A percentile compares a stretch with the other conserved stretches of the same genome.
phyloP scores from a whole-genome alignment of 2,329 filamentous ascomycete genomes.

The Elsinoe arachidis region DNA sequence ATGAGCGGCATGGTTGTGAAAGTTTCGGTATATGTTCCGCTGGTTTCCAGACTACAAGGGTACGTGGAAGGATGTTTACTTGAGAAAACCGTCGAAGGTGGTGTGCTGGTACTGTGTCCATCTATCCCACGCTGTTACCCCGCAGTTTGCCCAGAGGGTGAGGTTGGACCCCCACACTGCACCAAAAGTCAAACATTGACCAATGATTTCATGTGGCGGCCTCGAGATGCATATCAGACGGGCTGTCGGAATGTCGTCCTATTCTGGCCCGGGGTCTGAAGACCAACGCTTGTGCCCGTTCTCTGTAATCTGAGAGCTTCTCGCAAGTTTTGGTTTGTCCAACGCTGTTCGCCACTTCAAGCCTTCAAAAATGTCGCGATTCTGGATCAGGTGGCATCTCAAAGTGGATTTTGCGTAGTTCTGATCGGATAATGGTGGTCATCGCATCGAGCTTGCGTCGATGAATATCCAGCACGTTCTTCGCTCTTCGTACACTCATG shows the following conservation, averaged over 20 bases:
- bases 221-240: neutral
- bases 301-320: too few species aligned
- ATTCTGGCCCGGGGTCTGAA: neutral
- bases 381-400: conserved; percentile 25
- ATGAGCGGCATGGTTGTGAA: conserved; percentile 6
- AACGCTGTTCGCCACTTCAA: too few species aligned
- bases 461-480: conserved; percentile 39
- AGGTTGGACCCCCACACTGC: neutral
- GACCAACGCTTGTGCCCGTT: too few species aligned
- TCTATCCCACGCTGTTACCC: conserved; percentile 10
- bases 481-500: conserved; percentile 31
- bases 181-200: neutral
- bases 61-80: conserved; percentile 3
- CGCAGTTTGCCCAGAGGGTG: conserved; percentile 4
- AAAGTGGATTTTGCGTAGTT: conserved; percentile 39
- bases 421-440: conserved; percentile 34
- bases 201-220: neutral
- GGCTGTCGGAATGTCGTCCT: neutral
- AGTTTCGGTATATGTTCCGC: neutral
- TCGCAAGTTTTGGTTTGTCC: too few species aligned
- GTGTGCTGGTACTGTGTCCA: conserved; percentile 9
- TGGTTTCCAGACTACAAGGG: conserved; percentile 7
- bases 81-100: neutral
- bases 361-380: neutral
- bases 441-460: conserved; percentile 41